Evolutionary conservation across 345 rosid species (phyloP).

Genomic region (Boechera stricta): DNA sequence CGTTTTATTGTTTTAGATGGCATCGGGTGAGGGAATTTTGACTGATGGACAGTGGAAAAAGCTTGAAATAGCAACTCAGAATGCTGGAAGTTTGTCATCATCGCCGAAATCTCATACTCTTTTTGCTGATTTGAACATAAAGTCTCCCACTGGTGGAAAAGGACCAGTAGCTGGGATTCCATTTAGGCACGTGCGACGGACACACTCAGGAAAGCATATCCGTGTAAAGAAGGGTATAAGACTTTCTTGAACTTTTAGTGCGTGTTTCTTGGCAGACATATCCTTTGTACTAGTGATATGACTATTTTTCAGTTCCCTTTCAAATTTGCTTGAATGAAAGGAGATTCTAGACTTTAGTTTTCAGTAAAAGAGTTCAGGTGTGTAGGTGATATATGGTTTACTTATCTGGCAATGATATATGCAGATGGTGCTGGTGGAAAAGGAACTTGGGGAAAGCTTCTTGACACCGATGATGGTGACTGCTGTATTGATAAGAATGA

Average conservation of each 20-base stretch:
- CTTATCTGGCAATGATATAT: constrained; percentile 25
- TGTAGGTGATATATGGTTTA: constrained; percentile 17
- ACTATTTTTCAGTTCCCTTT: background rate
- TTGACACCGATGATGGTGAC: constrained; percentile 74
- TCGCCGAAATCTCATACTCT: constrained; percentile 81
- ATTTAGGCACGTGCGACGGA: constrained; percentile 72
- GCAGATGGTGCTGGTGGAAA: constrained; percentile 98
- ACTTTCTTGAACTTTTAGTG: background rate
- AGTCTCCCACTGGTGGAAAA: constrained; percentile 72
- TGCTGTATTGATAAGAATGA: constrained; percentile 79
- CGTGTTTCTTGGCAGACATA: background rate
- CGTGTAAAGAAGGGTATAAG: constrained; percentile 87
- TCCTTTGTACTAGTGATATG: background rate
- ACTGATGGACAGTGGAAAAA: constrained; percentile 84
- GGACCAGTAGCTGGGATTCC: constrained; percentile 68
- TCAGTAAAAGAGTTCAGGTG: background rate
- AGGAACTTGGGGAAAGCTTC: constrained; percentile 98
- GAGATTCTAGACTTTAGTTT: background rate
- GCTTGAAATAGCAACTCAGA: constrained; percentile 73
- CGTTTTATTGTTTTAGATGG: constrained; percentile 57
- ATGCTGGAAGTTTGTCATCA: constrained; percentile 61
- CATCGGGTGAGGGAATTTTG: constrained; percentile 76
- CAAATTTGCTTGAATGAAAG: background rate
- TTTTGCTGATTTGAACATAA: constrained; percentile 69
- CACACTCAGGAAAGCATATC: constrained; percentile 82